phyloP scores from a whole-genome alignment of 176 grass and related monocot genomes.

The Musa troglodytarum region DNA sequence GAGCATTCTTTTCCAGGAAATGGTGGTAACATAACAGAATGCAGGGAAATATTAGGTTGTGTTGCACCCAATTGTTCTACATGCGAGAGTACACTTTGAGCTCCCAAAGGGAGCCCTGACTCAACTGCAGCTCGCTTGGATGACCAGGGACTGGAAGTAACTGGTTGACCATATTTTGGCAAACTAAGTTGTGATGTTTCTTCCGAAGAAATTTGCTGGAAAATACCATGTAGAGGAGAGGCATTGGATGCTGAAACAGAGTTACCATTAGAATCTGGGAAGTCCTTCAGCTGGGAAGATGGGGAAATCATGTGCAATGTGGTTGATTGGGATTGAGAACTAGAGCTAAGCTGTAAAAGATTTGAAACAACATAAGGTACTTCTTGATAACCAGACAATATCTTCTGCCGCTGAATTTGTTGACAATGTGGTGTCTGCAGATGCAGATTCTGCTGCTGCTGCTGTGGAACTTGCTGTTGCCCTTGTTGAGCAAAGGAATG shows the following conservation, averaged over 20 bases:
- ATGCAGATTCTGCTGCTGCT: constrained; percentile 44
- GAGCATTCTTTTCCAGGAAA: constrained; percentile 69
- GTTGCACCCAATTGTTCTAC: constrained; percentile 54
- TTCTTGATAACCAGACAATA: constrained; percentile 40
- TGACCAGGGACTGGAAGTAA: constrained; percentile 56
- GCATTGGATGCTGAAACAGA: constrained; percentile 43
- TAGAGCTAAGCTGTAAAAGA: constrained; percentile 33
- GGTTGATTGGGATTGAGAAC: constrained; percentile 35
- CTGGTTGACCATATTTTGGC: constrained; percentile 48
- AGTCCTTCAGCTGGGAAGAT: constrained; percentile 55
- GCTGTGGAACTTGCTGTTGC: too few species aligned
- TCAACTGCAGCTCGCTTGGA: constrained; percentile 70
- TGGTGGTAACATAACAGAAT: constrained; percentile 36
- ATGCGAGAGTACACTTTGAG: constrained; percentile 32
- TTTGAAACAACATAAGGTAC: constrained; percentile 32
- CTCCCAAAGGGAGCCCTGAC: constrained; percentile 40
- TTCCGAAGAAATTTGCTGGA: constrained; percentile 48
- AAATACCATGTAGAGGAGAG: constrained; percentile 39
- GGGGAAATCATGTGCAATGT: constrained; percentile 35
- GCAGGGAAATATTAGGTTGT: constrained; percentile 37
- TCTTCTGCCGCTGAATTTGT: constrained; percentile 60
- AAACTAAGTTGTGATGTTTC: constrained; percentile 41
- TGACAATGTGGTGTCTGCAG: constrained; percentile 59
- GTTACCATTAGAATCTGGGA: constrained; percentile 41
- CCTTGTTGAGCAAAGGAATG: constrained; percentile 34